Conservation (phyloP, 1,284 basidiomycete genomes). For the Cryptococcus floricola region DNA sequence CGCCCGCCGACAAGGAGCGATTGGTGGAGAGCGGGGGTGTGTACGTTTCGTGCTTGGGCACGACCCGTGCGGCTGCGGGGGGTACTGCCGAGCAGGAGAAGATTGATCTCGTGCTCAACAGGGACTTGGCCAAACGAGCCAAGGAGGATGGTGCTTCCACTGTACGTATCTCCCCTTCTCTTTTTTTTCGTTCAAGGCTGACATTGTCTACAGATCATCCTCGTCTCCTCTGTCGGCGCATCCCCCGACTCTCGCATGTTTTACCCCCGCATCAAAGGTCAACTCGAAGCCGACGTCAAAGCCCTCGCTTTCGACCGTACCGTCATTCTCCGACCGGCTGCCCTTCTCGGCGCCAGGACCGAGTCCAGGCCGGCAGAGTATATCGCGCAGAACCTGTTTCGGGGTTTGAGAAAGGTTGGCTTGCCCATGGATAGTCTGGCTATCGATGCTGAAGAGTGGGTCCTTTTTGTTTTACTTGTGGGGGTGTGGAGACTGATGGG, state of each 20-base stretch:
- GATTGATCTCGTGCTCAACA: constrained; percentile 42
- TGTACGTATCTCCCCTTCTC: constrained; percentile 7
- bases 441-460: constrained; percentile 31
- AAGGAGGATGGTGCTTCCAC: constrained; percentile 38
- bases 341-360: constrained; percentile 33
- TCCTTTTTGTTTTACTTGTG: neutral
- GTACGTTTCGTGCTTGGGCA: constrained; percentile 41
- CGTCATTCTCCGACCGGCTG: constrained; percentile 41
- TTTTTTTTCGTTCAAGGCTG: neutral
- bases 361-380: constrained; percentile 19
- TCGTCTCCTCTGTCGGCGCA: constrained; percentile 37
- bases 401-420: constrained; percentile 19
- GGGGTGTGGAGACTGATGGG: neutral
- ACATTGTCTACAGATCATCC: constrained; percentile 27
- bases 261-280: constrained; percentile 42
- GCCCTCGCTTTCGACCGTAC: constrained; percentile 32
- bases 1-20: constrained; percentile 6
- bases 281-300: constrained; percentile 41
- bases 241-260: constrained; percentile 22
- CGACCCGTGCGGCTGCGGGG: constrained; percentile 39
- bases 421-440: constrained; percentile 16
- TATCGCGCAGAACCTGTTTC: constrained; percentile 12
- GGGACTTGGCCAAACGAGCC: constrained; percentile 37
- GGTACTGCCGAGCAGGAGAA: constrained; percentile 31
- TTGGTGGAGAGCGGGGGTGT: constrained; percentile 22